Evolutionary conservation across 306 rosid species (phyloP).

Genomic region (Abrus pulchellus): DNA sequence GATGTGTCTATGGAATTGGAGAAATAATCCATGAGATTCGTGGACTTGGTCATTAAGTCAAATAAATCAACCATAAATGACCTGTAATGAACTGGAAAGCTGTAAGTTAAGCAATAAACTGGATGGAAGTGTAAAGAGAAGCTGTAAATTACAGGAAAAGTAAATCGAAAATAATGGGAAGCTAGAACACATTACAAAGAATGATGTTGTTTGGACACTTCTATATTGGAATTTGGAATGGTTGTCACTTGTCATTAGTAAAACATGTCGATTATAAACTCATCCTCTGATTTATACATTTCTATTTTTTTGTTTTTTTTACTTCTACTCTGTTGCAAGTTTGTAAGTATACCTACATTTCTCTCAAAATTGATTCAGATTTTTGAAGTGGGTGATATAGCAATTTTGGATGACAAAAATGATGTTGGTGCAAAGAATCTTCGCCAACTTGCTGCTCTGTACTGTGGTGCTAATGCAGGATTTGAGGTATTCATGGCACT

Average conservation of each 20-base stretch:
- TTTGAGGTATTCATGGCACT: slow-evolving; percentile 71
- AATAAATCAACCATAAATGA: background rate
- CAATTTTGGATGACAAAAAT: slow-evolving; percentile 68
- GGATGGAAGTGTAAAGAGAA: background rate
- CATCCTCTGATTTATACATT: slow-evolving; percentile 22
- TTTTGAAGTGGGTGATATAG: slow-evolving; percentile 92
- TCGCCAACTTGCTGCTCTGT: slow-evolving; percentile 82
- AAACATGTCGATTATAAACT: background rate
- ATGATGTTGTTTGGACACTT: background rate
- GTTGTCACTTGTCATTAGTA: too few species aligned
- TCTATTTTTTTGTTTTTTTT: background rate
- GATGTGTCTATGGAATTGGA: slow-evolving; percentile 17
- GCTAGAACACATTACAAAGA: background rate
- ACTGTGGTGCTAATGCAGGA: slow-evolving; percentile 89
- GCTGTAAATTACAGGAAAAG: background rate
- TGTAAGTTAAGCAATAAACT: background rate
- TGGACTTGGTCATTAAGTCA: background rate
- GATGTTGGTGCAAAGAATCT: slow-evolving; percentile 90
- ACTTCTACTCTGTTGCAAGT: slow-evolving; percentile 2
- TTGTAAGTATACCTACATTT: background rate
- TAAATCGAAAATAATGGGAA: background rate
- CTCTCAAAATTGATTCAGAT: slow-evolving; percentile 60
- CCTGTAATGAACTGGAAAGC: background rate
- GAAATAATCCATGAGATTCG: background rate
- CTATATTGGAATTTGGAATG: too few species aligned